Percentiles rank a stretch among this genome's conserved stretches.
These are phyloP conservation scores for Lodderomyces metapsilosis DNA, from an alignment of 1,139 yeast genomes.

Conservation along the genomic window DNA sequence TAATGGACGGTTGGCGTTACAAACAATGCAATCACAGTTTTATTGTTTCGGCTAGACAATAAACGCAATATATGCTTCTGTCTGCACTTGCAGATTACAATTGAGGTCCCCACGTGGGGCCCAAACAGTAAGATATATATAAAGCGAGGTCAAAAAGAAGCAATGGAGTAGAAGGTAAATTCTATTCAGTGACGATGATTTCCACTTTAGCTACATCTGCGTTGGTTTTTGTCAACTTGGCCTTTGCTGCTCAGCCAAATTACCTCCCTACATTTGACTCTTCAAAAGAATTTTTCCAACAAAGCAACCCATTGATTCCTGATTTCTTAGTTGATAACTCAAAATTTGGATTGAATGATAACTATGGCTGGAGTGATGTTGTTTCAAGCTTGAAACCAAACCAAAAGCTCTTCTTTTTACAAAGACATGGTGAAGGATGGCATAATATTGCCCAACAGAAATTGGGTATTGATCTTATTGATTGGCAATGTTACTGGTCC, in stretches of 20 bases:
- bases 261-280: slow-evolving; percentile 10
- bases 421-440: slow-evolving; percentile 43
- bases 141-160: neutral
- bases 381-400: slow-evolving; percentile 10
- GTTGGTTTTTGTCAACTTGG: neutral
- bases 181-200: neutral
- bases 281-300: slow-evolving; percentile 19
- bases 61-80: too few relatives aligned
- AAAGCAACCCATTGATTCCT: slow-evolving; percentile 17
- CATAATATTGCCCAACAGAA: slow-evolving; percentile 31
- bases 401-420: slow-evolving; percentile 33
- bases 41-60: neutral
- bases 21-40: neutral
- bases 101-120: neutral
- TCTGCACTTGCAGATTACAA: too few relatives aligned
- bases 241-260: neutral
- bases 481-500: slow-evolving; percentile 38
- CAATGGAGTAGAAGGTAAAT: neutral
- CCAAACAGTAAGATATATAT: neutral
- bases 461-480: slow-evolving; percentile 14
- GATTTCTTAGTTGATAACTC: slow-evolving; percentile 11
- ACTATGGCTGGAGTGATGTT: slow-evolving; percentile 18
- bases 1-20: neutral
- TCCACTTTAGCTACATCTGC: neutral
- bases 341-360: slow-evolving; percentile 21